Conservation (phyloP, 1,139 yeast genomes). For the Scheffersomyces titani region DNA sequence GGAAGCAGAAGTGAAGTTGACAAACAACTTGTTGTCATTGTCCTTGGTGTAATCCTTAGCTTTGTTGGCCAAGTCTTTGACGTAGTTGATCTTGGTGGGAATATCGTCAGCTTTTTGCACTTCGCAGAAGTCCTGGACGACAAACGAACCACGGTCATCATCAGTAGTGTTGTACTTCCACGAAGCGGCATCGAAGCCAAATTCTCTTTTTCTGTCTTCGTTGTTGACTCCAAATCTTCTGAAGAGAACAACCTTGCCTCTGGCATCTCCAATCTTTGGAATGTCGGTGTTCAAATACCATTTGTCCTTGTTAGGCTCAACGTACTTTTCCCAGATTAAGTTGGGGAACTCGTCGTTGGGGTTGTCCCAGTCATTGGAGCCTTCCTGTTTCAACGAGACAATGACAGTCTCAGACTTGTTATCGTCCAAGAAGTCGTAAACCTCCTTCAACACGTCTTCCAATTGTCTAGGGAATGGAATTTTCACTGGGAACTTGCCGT, state of each 20-base stretch:
- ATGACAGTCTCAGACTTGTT: conserved; percentile 63
- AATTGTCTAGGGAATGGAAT: conserved; percentile 60
- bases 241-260: conserved; percentile 69
- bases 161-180: conserved; percentile 71
- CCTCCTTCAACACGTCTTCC: conserved; percentile 50
- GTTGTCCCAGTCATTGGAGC: conserved; percentile 64
- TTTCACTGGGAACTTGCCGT: conserved; percentile 75
- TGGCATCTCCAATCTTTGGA: conserved; percentile 60
- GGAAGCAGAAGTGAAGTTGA: conserved; percentile 76
- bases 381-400: conserved; percentile 76
- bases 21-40: conserved; percentile 56
- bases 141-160: conserved; percentile 63
- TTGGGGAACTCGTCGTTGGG: conserved; percentile 66
- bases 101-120: conserved; percentile 55
- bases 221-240: conserved; percentile 68
- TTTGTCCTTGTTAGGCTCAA: conserved; percentile 49
- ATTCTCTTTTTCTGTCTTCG: conserved; percentile 40
- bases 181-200: conserved; percentile 68
- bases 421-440: conserved; percentile 55
- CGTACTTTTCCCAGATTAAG: conserved; percentile 61
- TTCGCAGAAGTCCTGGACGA: conserved; percentile 78
- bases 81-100: conserved; percentile 56
- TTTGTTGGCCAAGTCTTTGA: conserved; percentile 55
- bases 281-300: conserved; percentile 64
- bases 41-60: conserved; percentile 52